These are phyloP conservation scores for Coemansia sp. DNA, from an alignment of 192 early-diverging fungal species.

Conservation along the genomic window DNA sequence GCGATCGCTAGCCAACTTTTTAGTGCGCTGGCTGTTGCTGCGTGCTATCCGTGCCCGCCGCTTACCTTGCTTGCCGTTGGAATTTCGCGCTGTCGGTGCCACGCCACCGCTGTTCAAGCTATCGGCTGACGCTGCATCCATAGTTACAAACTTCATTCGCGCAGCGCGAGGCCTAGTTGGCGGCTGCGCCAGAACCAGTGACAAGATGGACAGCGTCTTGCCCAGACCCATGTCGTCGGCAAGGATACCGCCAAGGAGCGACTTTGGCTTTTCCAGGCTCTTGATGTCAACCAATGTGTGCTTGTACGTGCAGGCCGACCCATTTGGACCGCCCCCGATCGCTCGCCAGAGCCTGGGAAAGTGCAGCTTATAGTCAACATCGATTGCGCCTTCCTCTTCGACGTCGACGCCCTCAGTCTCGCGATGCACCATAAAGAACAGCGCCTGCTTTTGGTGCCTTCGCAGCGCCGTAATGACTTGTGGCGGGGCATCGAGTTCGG, in stretches of 20 bases:
- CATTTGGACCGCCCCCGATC: background rate
- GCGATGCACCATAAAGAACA: slow-evolving; percentile 76
- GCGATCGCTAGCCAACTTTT: background rate
- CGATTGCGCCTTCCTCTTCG: slow-evolving; percentile 17
- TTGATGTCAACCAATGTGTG: slow-evolving; percentile 39
- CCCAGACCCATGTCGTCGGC: slow-evolving; percentile 58
- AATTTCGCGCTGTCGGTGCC: background rate
- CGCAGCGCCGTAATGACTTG: slow-evolving; percentile 62
- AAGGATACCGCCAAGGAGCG: slow-evolving; percentile 47
- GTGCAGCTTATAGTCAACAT: background rate
- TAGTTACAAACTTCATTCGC: slow-evolving; percentile 43
- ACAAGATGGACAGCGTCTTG: slow-evolving; percentile 47
- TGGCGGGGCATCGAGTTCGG: slow-evolving; percentile 52
- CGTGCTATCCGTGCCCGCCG: slow-evolving; percentile 14
- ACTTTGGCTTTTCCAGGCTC: slow-evolving; percentile 27
- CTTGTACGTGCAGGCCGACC: slow-evolving; percentile 15
- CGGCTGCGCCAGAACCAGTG: slow-evolving; percentile 29
- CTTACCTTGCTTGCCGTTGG: background rate
- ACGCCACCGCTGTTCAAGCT: background rate
- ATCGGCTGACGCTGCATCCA: background rate
- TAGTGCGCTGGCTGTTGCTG: slow-evolving; percentile 2
- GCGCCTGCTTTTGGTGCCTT: slow-evolving; percentile 82
- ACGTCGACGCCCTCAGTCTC: slow-evolving; percentile 69
- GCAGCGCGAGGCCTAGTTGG: slow-evolving; percentile 14
- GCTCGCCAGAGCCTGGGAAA: slow-evolving; percentile 49